phyloP scores from a whole-genome alignment of 768 basidiomycete species.

The Xerocomus brunneocitrinus region DNA sequence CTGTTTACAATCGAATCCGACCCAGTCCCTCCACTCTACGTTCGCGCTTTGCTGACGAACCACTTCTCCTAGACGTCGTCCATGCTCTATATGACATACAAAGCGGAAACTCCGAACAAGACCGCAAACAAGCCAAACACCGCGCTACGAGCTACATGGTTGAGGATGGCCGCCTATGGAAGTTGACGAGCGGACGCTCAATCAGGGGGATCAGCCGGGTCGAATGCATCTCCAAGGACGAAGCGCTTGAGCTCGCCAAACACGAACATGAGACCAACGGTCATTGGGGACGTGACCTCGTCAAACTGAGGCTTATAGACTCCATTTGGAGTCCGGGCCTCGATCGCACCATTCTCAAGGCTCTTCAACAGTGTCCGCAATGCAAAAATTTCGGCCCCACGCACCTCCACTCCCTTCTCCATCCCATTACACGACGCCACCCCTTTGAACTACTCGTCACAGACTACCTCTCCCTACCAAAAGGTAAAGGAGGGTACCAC shows the following conservation, averaged over 20 bases:
- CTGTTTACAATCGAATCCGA: background rate
- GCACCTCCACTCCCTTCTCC: background rate
- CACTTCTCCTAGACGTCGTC: background rate
- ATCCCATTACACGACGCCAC: background rate
- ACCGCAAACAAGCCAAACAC: background rate
- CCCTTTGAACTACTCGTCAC: background rate
- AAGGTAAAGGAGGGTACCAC: background rate
- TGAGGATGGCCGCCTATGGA: background rate
- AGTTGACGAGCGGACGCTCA: background rate
- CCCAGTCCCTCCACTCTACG: background rate
- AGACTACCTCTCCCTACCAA: background rate
- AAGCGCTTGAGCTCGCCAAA: background rate
- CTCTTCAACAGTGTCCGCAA: background rate
- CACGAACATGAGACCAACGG: background rate
- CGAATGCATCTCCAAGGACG: background rate
- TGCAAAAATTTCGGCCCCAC: background rate
- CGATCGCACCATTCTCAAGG: background rate
- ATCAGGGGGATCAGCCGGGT: background rate
- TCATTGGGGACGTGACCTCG: background rate
- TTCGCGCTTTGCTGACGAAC: background rate
- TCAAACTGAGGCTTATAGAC: background rate
- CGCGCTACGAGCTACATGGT: background rate
- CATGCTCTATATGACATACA: background rate
- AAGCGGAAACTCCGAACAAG: background rate
- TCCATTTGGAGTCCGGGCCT: background rate